phyloP scores from a whole-genome alignment of 2,329 filamentous ascomycete species.

The Xylaria sp. region DNA sequence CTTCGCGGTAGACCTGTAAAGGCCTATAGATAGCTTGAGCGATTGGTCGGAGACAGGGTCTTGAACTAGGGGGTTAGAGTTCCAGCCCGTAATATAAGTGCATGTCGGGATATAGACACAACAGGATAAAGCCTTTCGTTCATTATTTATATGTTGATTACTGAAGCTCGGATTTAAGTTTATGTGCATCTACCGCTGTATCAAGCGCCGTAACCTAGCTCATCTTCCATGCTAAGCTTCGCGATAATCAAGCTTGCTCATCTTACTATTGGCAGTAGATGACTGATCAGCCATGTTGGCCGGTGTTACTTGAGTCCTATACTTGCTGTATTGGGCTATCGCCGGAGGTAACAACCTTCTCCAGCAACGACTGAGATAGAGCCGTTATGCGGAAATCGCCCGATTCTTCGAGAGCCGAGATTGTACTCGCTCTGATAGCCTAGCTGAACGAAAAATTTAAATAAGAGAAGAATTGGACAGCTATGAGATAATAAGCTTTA shows the following conservation, averaged over 20 bases:
- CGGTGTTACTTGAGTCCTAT: not conserved
- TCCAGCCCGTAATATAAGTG: not conserved
- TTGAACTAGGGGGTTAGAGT: not conserved
- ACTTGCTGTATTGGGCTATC: slow-evolving; percentile 12
- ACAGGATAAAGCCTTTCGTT: not conserved
- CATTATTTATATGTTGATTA: slow-evolving; percentile 7
- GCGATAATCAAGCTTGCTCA: not conserved
- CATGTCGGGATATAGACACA: not conserved
- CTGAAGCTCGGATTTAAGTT: not conserved
- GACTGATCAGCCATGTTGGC: not conserved
- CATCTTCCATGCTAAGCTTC: not conserved
- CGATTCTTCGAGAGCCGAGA: slow-evolving; percentile 14
- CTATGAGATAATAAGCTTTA: not conserved
- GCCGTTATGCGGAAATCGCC: slow-evolving; percentile 1
- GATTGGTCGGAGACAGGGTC: not conserved
- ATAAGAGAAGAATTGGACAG: not conserved
- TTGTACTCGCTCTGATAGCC: not conserved
- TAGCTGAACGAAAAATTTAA: not conserved
- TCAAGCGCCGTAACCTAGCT: not conserved
- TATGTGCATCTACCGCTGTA: not conserved
- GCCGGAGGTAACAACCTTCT: not conserved
- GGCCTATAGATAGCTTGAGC: not conserved
- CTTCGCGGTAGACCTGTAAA: no score
- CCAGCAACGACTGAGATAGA: not conserved
- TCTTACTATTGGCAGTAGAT: not conserved